Conservation (phyloP, 257 asterid species). For the Solanum peruvianum region DNA sequence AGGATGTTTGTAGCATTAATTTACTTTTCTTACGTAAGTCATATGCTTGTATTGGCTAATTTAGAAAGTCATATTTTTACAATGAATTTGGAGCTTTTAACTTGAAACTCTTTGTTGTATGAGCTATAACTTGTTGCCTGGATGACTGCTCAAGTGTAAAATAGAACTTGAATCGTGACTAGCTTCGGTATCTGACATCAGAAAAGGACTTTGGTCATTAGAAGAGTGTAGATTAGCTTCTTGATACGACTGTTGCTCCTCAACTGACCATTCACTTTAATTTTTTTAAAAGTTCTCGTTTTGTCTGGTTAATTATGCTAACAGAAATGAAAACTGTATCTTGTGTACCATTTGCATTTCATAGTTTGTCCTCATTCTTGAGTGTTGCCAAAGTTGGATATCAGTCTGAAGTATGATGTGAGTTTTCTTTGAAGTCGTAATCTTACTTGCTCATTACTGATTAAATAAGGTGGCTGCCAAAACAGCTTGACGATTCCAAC, state of each 20-base stretch:
- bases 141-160: background rate
- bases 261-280: background rate
- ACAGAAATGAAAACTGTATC: background rate
- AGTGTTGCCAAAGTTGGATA: background rate
- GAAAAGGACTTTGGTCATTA: background rate
- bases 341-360: background rate
- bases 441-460: conserved; percentile 59
- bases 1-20: background rate
- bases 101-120: background rate
- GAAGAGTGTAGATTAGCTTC: background rate
- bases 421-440: conserved; percentile 11
- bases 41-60: background rate
- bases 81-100: background rate
- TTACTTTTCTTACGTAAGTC: background rate
- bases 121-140: background rate
- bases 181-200: background rate
- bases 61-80: background rate
- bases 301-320: background rate
- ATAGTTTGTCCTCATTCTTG: background rate
- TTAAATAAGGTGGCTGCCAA: conserved; percentile 72
- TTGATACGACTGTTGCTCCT: background rate
- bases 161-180: background rate
- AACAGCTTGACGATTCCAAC: conserved; percentile 28
- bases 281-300: background rate
- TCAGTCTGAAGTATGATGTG: background rate